Evolutionary conservation across 345 rosid genomes (phyloP), one percentile per base, ranked within the genome.

Genomic region (Camelina sativa): DNA sequence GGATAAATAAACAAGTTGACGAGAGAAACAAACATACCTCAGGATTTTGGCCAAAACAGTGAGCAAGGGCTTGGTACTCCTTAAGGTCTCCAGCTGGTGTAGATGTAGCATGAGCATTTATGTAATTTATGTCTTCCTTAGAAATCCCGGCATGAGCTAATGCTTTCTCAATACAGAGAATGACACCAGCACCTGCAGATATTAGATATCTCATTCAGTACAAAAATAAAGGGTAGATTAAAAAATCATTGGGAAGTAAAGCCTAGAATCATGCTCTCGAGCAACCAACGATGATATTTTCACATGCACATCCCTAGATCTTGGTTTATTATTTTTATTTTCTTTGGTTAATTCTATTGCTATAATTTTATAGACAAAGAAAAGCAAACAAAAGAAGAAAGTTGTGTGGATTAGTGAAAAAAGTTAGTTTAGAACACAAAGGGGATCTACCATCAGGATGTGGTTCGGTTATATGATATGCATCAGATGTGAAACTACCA

Each of bases 401-500:
- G 30, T 12, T 0, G 11, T 12, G 4, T 56, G 7, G 7, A 7
- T 3, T 15, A 13, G 34, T 13, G 37, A 4, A 55, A 13, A 2
- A 7, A 13, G 37, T 13, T 13, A 55, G 61, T 15, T n/a, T 28
- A 56, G 38, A 3, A 1, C 11, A 15, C n/a, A 30, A 28, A 55
- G 4, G 35, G 19, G 2, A 30, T 67, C 12, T 84, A 89, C 98
- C 96, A 82, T 91, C 94, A 72, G 98, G 97, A 41, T 41, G 91
- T 25, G 98, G 98, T 79, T 93, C 97, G 22, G 98, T 91, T 88
- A 88, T 88, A 79, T 93, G 98, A 85, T 91, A 85, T 40, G 98
- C 98, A 91, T 91, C 98, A 73, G 85, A 86, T 34, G 93, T 87
- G 82, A 89, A 89, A 81, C 92, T 89, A 78, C 98, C 98, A 77